A percentile compares a stretch with the other conserved stretches of the same genome.
These are phyloP conservation scores for Mortierella sp. DNA, from an alignment of 371 early-diverging fungal genomes.

Conservation along the genomic window DNA sequence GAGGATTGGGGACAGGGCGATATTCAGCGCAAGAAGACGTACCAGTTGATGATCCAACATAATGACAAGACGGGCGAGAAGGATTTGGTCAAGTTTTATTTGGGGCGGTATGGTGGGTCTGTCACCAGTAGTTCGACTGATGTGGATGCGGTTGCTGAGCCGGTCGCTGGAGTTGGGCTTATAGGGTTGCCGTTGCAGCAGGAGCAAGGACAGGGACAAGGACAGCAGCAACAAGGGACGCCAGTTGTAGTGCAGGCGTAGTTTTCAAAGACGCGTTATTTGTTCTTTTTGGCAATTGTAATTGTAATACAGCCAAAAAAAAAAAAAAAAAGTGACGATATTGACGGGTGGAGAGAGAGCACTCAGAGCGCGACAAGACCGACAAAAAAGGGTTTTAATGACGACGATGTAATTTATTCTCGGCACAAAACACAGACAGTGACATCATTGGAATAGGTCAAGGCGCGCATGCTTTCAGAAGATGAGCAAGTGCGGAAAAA, in stretches of 20 bases:
- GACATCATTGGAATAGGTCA: constrained; percentile 4
- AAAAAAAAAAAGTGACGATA: not conserved
- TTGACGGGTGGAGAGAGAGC: not conserved
- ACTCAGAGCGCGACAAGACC: not conserved
- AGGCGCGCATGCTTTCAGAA: not conserved
- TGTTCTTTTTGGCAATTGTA: not conserved
- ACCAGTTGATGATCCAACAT: constrained; percentile 61
- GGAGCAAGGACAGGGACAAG: no score
- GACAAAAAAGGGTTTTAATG: no score
- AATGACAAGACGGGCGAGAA: constrained; percentile 60
- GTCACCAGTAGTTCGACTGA: not conserved
- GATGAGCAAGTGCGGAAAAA: not conserved
- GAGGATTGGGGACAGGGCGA: constrained; percentile 58
- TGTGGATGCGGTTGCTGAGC: not conserved
- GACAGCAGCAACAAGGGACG: not conserved
- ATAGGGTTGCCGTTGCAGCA: not conserved
- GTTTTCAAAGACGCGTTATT: not conserved
- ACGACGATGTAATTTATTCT: not conserved
- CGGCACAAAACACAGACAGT: not conserved
- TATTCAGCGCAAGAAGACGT: constrained; percentile 59
- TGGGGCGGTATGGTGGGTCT: constrained; percentile 58
- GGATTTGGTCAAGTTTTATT: constrained; percentile 56
- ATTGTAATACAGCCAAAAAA: not conserved
- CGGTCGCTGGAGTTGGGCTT: no score
- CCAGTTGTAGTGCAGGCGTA: not conserved